Evolutionary conservation across 257 asterid species (phyloP), one percentile per base, ranked within the genome.

Genomic region (Verbascum thapsus): DNA sequence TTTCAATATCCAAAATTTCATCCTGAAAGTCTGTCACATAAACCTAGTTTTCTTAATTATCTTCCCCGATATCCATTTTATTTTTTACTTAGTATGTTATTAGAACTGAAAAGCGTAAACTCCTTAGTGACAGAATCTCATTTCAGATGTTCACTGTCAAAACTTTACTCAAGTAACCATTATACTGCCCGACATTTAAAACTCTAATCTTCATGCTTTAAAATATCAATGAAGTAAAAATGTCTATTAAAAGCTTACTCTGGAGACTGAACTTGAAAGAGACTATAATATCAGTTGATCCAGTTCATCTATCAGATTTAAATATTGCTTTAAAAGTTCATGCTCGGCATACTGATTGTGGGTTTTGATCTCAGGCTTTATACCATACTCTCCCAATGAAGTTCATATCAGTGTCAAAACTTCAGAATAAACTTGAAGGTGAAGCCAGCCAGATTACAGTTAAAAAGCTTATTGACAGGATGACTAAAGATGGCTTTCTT

Each of bases 321-420:
- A 42, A 59, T 20, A 13, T 40, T 42, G 11, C 49, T 50, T 6
- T 45, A 20, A 26, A 41, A 23, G 54, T 17, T 58, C 55, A n/a
- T 53, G 58, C 61, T 45, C 53, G 38, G 8, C 22, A 43, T 22
- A 64, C 57, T 34, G 13, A 34, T 8, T 44, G 51, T 60, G 63
- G 66, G 30, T 53, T 68, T 51, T 56, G 53, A 22, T 62, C 55
- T 57, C 89, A 92, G 98, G 98, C 98, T 58, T 72, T 92, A 71
- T 83, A 80, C 74, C 90, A 89, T 68, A 90, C 97, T 70, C 97
- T 92, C 53, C 94, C 95, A 41, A n/a, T 87, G 96, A 74, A 79
- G 76, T 83, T 85, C 67, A 73, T 89, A 71, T 74, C 81, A 40
- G 78, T 78, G 38, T 40, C 85, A 59, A 83, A 87, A 78, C 99